These are phyloP conservation scores for Lasiosphaeria ovina DNA, from an alignment of 495 filamentous ascomycete genomes.

Conservation along the genomic window DNA sequence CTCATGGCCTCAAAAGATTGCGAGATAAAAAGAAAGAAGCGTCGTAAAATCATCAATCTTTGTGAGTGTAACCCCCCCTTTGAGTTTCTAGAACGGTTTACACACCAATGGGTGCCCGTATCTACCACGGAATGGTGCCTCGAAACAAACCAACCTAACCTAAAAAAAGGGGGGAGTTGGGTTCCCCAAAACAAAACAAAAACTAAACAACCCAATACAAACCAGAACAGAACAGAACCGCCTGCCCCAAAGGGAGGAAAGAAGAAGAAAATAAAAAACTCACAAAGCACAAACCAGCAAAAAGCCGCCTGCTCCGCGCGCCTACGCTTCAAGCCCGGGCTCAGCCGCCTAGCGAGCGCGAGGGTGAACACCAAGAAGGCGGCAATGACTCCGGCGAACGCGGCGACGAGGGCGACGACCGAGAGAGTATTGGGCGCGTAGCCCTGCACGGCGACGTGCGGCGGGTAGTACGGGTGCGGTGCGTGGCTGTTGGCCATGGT, in stretches of 20 bases:
- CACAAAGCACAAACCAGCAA: slow-evolving; percentile 60
- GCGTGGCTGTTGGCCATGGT: neutral
- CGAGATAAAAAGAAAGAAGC: too few relatives aligned
- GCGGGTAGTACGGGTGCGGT: slow-evolving; percentile 70
- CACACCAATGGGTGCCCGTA: too few relatives aligned
- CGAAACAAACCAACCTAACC: neutral
- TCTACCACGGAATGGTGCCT: too few relatives aligned
- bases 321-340: slow-evolving; percentile 33
- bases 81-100: too few relatives aligned
- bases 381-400: slow-evolving; percentile 45
- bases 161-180: neutral
- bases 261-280: slow-evolving; percentile 13
- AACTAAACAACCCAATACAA: neutral
- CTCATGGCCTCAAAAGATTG: too few relatives aligned
- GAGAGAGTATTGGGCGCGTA: slow-evolving; percentile 55
- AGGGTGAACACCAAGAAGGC: slow-evolving; percentile 43
- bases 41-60: too few relatives aligned
- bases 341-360: slow-evolving; percentile 37
- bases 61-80: too few relatives aligned
- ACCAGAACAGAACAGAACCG: too few relatives aligned
- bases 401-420: slow-evolving; percentile 46
- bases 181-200: neutral
- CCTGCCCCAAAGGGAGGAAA: neutral
- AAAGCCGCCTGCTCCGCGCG: slow-evolving; percentile 46
- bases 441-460: slow-evolving; percentile 55